Percentiles rank a stretch among this genome's conserved stretches.
Conservation (phyloP, 192 early-diverging fungal species). For the Mortierella claussenii region DNA sequence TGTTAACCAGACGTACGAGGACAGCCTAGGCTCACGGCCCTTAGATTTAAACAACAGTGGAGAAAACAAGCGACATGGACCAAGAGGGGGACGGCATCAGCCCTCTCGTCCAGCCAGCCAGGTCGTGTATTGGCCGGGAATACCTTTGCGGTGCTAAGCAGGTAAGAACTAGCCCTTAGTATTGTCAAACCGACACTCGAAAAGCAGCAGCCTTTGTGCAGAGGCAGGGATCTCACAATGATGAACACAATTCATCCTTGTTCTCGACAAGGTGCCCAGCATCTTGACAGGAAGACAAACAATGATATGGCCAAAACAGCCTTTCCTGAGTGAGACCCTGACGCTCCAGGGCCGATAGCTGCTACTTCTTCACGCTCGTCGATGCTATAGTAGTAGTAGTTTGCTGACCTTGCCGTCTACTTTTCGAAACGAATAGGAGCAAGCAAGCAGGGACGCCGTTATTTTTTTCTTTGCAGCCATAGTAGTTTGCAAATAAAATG, state of each 20-base stretch:
- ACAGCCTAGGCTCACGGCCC: conserved; percentile 16
- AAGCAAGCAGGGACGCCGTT: too few species aligned
- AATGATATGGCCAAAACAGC: conserved; percentile 36
- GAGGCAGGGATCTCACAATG: conserved; percentile 28
- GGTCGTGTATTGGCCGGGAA: conserved; percentile 39
- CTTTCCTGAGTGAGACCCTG: conserved; percentile 46
- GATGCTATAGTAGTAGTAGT: too few species aligned
- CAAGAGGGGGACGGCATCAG: background rate
- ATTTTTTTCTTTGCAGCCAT: too few species aligned
- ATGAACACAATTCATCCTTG: conserved; percentile 50
- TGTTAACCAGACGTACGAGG: conserved; percentile 28
- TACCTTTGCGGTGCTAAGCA: conserved; percentile 40
- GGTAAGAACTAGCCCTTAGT: conserved; percentile 10
- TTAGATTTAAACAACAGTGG: background rate
- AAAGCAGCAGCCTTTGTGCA: background rate
- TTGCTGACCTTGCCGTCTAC: too few species aligned
- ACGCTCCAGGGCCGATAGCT: too few species aligned
- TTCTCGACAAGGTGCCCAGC: conserved; percentile 20
- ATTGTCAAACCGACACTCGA: background rate
- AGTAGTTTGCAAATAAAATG: too few species aligned
- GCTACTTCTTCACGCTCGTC: too few species aligned
- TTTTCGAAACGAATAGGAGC: too few species aligned
- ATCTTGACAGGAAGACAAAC: conserved; percentile 23
- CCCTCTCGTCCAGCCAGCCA: background rate
- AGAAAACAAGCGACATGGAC: background rate